Evolutionary conservation across 441 rosid genomes (phyloP).

Genomic region (Flueggea neowawraea): DNA sequence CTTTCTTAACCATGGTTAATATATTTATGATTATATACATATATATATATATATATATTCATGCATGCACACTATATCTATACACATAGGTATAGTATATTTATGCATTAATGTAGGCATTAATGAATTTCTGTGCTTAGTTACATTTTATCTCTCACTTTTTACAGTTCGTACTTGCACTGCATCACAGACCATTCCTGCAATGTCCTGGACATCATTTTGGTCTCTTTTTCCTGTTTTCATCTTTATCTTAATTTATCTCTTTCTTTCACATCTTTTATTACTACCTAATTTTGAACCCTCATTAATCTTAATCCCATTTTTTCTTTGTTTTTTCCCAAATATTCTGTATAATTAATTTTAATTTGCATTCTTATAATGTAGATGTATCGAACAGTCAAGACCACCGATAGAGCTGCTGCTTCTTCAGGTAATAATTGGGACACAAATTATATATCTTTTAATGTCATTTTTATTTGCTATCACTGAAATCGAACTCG

Average conservation of each 20-base stretch:
- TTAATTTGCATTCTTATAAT: neutral
- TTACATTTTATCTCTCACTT: conserved; percentile 14
- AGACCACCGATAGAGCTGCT: conserved; percentile 87
- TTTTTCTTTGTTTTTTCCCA: no score
- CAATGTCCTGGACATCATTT: conserved; percentile 37
- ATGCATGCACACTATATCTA: neutral
- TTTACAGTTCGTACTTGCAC: conserved; percentile 36
- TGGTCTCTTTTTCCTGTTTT: conserved; percentile 36
- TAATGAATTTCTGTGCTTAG: conserved; percentile 31
- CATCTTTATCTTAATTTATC: conserved; percentile 24
- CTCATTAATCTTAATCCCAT: neutral
- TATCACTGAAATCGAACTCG: neutral
- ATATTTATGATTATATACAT: conserved; percentile 8
- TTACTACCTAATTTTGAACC: neutral
- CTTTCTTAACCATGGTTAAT: conserved; percentile 38
- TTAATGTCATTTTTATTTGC: no score
- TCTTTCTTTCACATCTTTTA: conserved; percentile 1
- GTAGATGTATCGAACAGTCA: conserved; percentile 96
- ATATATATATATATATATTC: neutral
- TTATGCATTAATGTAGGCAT: conserved; percentile 22
- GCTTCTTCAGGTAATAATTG: conserved; percentile 67
- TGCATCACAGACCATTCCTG: conserved; percentile 23
- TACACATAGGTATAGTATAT: neutral
- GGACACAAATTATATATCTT: neutral
- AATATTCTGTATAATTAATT: neutral